A percentile compares a stretch with the other conserved stretches of the same genome.
Evolutionary conservation across 257 asterid genomes (phyloP).

Genomic region (Penstemon davidsonii): DNA sequence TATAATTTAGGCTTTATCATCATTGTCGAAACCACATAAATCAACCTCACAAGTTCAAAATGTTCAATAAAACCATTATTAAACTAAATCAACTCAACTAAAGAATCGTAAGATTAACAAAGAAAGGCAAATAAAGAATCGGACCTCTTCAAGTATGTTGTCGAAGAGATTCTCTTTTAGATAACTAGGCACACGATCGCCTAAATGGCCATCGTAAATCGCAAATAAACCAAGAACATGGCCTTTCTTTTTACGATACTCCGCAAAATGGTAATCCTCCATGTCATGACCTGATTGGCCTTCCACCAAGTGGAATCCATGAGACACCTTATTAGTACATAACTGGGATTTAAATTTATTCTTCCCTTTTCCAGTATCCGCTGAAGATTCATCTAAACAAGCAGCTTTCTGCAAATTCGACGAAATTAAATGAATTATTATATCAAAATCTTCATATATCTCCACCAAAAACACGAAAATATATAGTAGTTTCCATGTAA

Average conservation of each 20-base stretch:
- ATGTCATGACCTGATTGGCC: conserved; percentile 81
- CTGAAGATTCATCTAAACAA: conserved; percentile 53
- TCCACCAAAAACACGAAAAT: neutral
- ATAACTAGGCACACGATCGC: conserved; percentile 71
- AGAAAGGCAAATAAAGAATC: neutral
- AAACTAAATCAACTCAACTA: no score
- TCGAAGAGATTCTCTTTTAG: conserved; percentile 64
- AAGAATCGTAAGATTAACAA: conserved; percentile 17
- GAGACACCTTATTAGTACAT: conserved; percentile 44
- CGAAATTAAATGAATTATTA: neutral
- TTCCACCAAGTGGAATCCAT: conserved; percentile 73
- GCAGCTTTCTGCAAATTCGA: conserved; percentile 36
- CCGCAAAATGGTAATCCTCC: conserved; percentile 85
- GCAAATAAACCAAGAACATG: conserved; percentile 78
- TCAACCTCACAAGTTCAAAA: no score
- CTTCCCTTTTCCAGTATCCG: conserved; percentile 80
- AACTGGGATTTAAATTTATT: conserved; percentile 44
- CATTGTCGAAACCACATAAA: no score
- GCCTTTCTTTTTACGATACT: conserved; percentile 53
- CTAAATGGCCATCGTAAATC: conserved; percentile 78
- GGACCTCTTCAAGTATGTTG: conserved; percentile 73
- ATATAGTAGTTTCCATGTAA: no score
- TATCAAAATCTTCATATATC: conserved; percentile 16
- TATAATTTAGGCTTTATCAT: no score
- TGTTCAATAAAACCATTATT: no score